Evolutionary conservation across 345 rosid genomes (phyloP).

Genomic region (Noccaea bulbosa): DNA sequence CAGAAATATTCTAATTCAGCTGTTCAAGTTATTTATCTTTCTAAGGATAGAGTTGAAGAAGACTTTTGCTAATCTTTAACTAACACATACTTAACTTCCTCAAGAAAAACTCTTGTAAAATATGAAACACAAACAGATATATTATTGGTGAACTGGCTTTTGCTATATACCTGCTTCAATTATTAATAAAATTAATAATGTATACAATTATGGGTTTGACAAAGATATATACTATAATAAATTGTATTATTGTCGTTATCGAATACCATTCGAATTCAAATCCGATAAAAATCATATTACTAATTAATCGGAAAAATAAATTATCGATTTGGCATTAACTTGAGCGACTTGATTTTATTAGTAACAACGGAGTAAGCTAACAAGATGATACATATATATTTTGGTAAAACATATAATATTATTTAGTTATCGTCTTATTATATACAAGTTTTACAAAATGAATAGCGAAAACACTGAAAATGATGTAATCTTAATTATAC

Average conservation of each 20-base stretch:
- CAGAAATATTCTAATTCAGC: constrained; percentile 28
- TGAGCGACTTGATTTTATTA: not conserved
- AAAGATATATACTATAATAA: not conserved
- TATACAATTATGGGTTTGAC: constrained; percentile 11
- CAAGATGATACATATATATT: not conserved
- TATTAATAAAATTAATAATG: not conserved
- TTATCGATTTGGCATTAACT: not conserved
- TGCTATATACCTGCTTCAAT: not conserved
- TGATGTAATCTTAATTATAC: not conserved
- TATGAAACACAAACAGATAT: not conserved
- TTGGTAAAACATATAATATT: constrained; percentile 2
- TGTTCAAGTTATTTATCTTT: constrained; percentile 19
- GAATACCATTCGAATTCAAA: not conserved
- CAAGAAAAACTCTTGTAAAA: constrained; percentile 35
- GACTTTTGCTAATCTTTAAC: constrained; percentile 32
- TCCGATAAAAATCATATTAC: not conserved
- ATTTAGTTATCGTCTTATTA: not conserved
- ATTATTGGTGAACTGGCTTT: constrained; percentile 22
- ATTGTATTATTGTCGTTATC: not conserved
- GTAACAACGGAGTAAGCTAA: constrained; percentile 1
- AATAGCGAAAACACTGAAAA: not conserved
- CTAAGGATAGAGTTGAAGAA: constrained; percentile 18
- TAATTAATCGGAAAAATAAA: not conserved
- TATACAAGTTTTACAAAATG: not conserved
- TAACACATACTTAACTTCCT: constrained; percentile 37